These are phyloP conservation scores for Mycena capillaripes DNA, from an alignment of 768 basidiomycete genomes.

Conservation along the genomic window DNA sequence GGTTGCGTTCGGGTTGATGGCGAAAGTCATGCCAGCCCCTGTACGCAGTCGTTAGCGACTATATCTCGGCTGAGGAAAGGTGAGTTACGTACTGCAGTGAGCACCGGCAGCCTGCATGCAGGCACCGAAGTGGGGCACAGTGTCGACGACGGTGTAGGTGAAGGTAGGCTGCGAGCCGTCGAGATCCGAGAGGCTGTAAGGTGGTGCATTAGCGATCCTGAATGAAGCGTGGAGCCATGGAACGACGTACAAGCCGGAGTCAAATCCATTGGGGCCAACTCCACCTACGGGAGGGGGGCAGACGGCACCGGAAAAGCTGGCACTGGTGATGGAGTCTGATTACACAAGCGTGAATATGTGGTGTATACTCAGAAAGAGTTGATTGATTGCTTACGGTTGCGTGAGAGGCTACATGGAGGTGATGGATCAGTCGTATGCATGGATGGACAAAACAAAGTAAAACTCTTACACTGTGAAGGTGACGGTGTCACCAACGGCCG, in stretches of 20 bases:
- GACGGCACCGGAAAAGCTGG: slow-evolving; percentile 33
- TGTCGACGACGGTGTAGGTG: slow-evolving; percentile 31
- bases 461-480: slow-evolving; percentile 35
- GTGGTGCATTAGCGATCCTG: not conserved
- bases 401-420: slow-evolving; percentile 22
- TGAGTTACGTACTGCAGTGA: not conserved
- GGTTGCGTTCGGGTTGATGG: not conserved
- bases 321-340: slow-evolving; percentile 36
- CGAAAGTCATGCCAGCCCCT: not conserved
- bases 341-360: no score
- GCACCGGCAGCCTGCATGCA: slow-evolving; percentile 38
- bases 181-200: slow-evolving; percentile 31
- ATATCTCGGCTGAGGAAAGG: not conserved
- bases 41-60: not conserved
- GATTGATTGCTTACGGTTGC: slow-evolving; percentile 25
- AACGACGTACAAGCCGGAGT: slow-evolving; percentile 38
- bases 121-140: slow-evolving; percentile 36
- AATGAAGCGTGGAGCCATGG: not conserved
- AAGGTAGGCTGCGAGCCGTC: slow-evolving; percentile 32
- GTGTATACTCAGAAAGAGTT: not conserved
- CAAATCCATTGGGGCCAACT: slow-evolving; percentile 32
- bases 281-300: slow-evolving; percentile 40
- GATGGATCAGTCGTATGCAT: not conserved
- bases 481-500: slow-evolving; percentile 36
- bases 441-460: not conserved